Evolutionary conservation across 345 rosid genomes (phyloP), one percentile per base, ranked within the genome.

Genomic region (Brassica incana): DNA sequence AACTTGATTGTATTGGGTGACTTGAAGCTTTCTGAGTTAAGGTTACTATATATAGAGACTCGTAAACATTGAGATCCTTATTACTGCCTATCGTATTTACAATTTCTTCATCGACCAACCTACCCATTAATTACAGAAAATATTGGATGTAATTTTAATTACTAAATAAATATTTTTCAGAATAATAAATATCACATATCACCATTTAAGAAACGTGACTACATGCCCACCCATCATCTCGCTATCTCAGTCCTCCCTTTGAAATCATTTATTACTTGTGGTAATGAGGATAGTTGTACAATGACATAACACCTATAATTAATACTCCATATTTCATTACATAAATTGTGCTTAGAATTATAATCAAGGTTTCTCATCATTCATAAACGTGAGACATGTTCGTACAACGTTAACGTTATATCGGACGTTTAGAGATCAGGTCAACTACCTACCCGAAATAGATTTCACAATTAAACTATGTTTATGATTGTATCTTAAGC

Each of bases 141-240:
- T 73, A 38, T 43, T 9, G 64, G 67, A 27, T 14, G 11, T 60
- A 32, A 11, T 9, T 9, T 3, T 27, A 56, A 12, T 20, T 56
- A 54, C 61, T 30, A 56, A 65, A 59, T 15, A 52, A 7, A 36
- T 35, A 5, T 43, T 56, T 20, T 38, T 32, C 61, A 45, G 63
- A 67, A 79, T 60, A 67, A 45, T 60, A 59, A 59, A 67, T 73
- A 73, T 9, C 65, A 60, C 2, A 18, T 12, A 3, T n/a, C 66
- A 73, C 69, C 67, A 54, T 54, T 54, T 54, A 54, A 16, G 61
- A 48, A 73, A 67, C 82, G 68, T 79, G 67, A 33, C 74, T 15
- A n/a, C 65, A 67, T 60, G 78, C 62, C 73, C 74, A 77, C 74
- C 82, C 82, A 73, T 67, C 74, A 73, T 67, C 69, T 45, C 30